phyloP scores from a whole-genome alignment of 345 rosid genomes.

The Dovyalis caffra region DNA sequence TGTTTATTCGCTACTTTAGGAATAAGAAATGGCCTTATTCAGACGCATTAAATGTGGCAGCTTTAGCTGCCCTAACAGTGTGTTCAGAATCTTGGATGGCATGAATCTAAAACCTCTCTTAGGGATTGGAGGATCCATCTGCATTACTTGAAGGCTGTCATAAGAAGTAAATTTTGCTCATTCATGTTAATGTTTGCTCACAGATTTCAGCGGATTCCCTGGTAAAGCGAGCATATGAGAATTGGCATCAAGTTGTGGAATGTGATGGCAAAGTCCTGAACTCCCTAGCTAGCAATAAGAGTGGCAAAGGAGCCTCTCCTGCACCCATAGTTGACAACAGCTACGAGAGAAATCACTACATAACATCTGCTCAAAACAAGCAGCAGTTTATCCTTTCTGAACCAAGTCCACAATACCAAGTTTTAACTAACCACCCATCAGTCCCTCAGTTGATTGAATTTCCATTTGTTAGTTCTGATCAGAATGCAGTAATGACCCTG shows the following conservation, averaged over 20 bases:
- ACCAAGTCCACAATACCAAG: conserved; percentile 37
- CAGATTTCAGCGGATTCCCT: conserved; percentile 80
- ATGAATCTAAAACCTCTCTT: background rate
- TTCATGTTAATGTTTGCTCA: conserved; percentile 18
- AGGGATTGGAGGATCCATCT: background rate
- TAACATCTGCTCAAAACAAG: conserved; percentile 28
- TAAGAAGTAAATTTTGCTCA: background rate
- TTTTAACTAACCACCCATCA: conserved; percentile 34
- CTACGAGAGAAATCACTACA: conserved; percentile 25
- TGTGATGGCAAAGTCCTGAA: conserved; percentile 74
- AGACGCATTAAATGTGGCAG: background rate
- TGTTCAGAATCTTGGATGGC: background rate
- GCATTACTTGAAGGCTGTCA: background rate
- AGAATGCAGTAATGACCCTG: conserved; percentile 32
- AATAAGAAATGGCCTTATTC: background rate
- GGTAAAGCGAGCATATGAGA: conserved; percentile 83
- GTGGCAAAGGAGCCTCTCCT: conserved; percentile 33
- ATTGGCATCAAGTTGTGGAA: conserved; percentile 84
- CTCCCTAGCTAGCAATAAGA: conserved; percentile 42
- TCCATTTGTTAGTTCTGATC: conserved; percentile 53
- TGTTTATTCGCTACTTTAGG: background rate
- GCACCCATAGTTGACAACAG: conserved; percentile 21
- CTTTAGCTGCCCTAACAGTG: background rate
- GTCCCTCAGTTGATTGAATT: conserved; percentile 54
- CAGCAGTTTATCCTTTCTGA: conserved; percentile 32